Base-by-base conservation (phyloP, 2,329 filamentous ascomycete species). In the Huntiella bhutanensis region DNA sequence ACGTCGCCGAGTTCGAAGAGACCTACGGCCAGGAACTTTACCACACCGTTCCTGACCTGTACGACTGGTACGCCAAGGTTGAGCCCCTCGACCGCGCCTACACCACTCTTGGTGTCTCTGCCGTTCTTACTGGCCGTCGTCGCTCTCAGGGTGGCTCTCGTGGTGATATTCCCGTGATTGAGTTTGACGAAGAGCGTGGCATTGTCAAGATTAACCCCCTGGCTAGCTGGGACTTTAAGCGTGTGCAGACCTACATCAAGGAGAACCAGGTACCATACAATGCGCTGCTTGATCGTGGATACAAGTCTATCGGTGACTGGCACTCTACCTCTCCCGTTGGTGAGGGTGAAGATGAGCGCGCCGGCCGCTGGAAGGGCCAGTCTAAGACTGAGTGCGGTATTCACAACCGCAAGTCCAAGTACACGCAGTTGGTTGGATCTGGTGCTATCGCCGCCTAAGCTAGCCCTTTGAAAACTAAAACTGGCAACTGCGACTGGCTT, bases 221-320 rank as follows among this genome's bases (percentile, higher is more conserved):
- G 53, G 87, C 87, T 58, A 85, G 87, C 66, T 98, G 91, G 91
- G 73, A 73, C 38, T 98, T 98, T 65, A 67, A 76, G 51, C 82
- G 96, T 59, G 88, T 98, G 50, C 79, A 87, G 63, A 70, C 75
- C 36, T 98, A 98, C 65, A 75, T 95, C 64, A 74, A 77, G 55
- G 78, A 82, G 57, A 75, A 95, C 68, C 65, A 85, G 51, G 86
- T 98, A 3, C 91, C 91, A 0, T 96, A 94, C 71, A 98, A 98
- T 61, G 77, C 73, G 51, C 74, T 98, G 28, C 73, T 98, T 41
- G 84, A 95, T 64, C 72, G 70, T 50, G 91, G 91, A n/a, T 98
- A 98, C 73, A 95, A 96, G 73, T 94, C 85, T 53, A 73, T 98
- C 52, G 91, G 91, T 51, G 91, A 98, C 69, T 96, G 87, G 84